Percentiles rank a stretch among this genome's conserved stretches.
These are phyloP conservation scores for Talaromyces sp. DNA, from an alignment of 2,329 filamentous ascomycete genomes.

Conservation along the genomic window DNA sequence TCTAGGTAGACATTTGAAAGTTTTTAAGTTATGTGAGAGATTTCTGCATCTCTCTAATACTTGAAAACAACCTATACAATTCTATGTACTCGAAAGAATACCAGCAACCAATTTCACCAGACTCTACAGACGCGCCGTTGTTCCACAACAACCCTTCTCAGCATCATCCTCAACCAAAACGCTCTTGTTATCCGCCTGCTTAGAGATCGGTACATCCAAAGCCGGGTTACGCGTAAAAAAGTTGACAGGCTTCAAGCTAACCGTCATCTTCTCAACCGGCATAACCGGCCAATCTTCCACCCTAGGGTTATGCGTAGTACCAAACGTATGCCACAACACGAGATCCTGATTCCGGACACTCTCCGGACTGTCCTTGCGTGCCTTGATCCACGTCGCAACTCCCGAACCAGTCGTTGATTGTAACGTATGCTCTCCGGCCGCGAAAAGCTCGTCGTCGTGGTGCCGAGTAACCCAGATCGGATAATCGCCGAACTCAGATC, in stretches of 20 bases:
- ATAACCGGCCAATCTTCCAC: slow-evolving; percentile 23
- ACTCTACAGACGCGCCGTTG: neutral
- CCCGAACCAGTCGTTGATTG: slow-evolving; percentile 34
- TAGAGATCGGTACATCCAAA: slow-evolving; percentile 42
- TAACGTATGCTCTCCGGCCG: slow-evolving; percentile 56
- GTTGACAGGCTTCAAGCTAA: slow-evolving; percentile 9
- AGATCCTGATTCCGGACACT: slow-evolving; percentile 38
- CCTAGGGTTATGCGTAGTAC: slow-evolving; percentile 31
- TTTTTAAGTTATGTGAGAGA: neutral
- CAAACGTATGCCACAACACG: slow-evolving; percentile 30
- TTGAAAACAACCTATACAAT: neutral
- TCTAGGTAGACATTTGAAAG: neutral
- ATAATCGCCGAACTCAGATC: slow-evolving; percentile 55
- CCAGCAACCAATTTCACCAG: neutral
- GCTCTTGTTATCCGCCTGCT: neutral
- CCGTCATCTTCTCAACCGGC: slow-evolving; percentile 16
- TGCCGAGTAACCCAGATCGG: slow-evolving; percentile 57
- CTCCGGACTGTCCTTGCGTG: slow-evolving; percentile 33
- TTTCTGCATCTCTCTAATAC: neutral
- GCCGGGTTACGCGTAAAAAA: slow-evolving; percentile 31
- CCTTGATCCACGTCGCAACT: slow-evolving; percentile 45
- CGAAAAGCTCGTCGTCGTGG: slow-evolving; percentile 52
- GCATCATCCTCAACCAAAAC: neutral
- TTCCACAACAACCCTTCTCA: neutral
- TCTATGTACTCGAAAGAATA: neutral